Base-by-base conservation (phyloP, 306 rosid species). In the Arachis stenosperma region DNA sequence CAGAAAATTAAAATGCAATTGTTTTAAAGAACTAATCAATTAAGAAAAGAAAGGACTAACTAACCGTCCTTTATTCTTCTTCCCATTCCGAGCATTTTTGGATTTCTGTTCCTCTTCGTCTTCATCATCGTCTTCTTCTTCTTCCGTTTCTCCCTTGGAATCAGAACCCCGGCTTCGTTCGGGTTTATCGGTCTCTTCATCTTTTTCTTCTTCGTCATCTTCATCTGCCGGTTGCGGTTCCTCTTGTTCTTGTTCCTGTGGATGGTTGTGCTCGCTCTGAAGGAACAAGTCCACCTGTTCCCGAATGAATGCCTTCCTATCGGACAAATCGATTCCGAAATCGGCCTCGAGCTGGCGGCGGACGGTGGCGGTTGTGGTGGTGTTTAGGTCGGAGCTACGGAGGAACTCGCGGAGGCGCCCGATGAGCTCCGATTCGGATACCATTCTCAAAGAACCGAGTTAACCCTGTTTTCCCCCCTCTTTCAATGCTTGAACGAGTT, bases 211-310 rank as follows among this genome's bases (percentile, higher is more conserved):
- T 30, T 15, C 60, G 9, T 52, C 65, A 13, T 42, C 76, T 2
- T 15, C 82, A 58, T 33, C 74, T 13, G 69, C 79, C 48, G 77
- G 78, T 11, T 54, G 50, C 2, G 73, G 74, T 42, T 73, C 74
- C 5, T 47, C 22, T 57, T 75, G 9, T 5, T 47, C 22, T 57
- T 75, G 9, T 5, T 57, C 36, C 13, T 70, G 12, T 15, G 13
- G 4, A 66, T 40, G 73, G 50, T 67, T 75, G 29, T 76, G 84
- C 74, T 81, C 86, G 73, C 75, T 67, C 44, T 86, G 88, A 62
- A 90, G 88, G 79, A 88, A 90, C 71, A 84, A 62, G 88, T 86
- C 93, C 5, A 90, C 90, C 77, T 90, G 96, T 43, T 88, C 90
- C 70, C 96, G 65, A 0, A 90, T 88, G 78, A 90, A 90, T 22